Conservation (phyloP, 176 grass and related monocot species). For the Canna indica region DNA sequence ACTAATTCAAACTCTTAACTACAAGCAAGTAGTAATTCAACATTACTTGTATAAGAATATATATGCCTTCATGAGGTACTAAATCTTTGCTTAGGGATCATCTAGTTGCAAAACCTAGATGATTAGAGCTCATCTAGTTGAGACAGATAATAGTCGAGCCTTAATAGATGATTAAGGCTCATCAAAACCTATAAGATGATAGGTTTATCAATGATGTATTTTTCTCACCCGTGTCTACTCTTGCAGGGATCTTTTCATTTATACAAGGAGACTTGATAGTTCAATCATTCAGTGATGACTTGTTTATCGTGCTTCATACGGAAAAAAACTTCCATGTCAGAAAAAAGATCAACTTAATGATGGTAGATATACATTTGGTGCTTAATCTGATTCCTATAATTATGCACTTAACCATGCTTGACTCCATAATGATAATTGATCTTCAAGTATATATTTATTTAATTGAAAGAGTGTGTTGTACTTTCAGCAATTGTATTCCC, state of each 20-base stretch:
- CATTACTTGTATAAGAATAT: too few relatives aligned
- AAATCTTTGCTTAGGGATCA: too few relatives aligned
- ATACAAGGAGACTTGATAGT: neutral
- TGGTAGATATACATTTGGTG: neutral
- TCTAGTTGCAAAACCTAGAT: too few relatives aligned
- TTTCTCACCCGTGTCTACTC: neutral
- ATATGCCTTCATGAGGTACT: too few relatives aligned
- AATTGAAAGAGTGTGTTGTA: neutral
- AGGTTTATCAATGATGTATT: neutral
- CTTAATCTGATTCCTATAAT: neutral
- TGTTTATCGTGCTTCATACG: slow-evolving; percentile 4
- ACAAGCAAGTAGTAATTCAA: too few relatives aligned
- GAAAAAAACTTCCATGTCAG: neutral
- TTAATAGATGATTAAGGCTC: too few relatives aligned
- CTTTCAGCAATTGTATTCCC: slow-evolving; percentile 69
- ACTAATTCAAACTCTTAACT: too few relatives aligned
- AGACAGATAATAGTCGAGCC: too few relatives aligned
- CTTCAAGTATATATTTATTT: neutral
- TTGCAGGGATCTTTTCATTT: neutral
- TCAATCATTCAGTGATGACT: neutral
- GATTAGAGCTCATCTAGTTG: too few relatives aligned
- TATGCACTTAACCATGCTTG: neutral
- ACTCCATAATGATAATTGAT: neutral
- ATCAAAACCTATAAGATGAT: too few relatives aligned
- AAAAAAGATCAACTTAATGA: neutral